Percentiles rank a stretch among this genome's conserved stretches.
Conservation (phyloP, 2,329 filamentous ascomycete genomes). For the Diaporthe humulicola region DNA sequence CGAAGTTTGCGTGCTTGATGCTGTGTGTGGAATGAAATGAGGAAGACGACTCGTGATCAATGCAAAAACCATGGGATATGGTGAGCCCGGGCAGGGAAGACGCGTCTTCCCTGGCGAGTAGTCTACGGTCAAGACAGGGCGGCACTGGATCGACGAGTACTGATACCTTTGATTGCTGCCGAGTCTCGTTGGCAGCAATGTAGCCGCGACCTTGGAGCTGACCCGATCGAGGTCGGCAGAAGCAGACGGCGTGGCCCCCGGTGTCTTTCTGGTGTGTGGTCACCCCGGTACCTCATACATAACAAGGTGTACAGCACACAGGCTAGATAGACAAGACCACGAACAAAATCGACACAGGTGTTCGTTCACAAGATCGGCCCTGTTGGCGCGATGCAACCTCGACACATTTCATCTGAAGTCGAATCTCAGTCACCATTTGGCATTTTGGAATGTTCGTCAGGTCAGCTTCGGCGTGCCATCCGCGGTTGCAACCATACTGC, state of each 20-base stretch:
- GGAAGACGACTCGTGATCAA: slow-evolving; percentile 24
- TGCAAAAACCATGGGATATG: background rate
- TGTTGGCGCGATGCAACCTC: slow-evolving; percentile 17
- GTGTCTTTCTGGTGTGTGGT: background rate
- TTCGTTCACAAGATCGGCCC: slow-evolving; percentile 3
- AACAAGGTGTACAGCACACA: background rate
- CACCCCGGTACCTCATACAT: too few relatives aligned
- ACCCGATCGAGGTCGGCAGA: background rate
- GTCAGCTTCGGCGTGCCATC: slow-evolving; percentile 12
- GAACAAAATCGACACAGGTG: background rate
- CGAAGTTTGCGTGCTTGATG: background rate
- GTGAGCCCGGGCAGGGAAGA: slow-evolving; percentile 10
- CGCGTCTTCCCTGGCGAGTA: background rate
- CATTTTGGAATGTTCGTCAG: background rate
- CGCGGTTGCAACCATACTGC: slow-evolving; percentile 11
- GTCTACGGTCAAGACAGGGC: background rate
- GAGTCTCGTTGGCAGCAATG: background rate
- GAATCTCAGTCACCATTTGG: background rate
- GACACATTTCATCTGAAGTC: slow-evolving; percentile 23
- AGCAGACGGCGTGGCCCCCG: background rate
- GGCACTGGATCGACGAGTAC: background rate
- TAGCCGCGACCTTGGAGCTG: background rate
- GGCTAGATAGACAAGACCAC: background rate
- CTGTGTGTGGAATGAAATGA: slow-evolving; percentile 17
- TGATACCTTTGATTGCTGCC: background rate